phyloP scores from a whole-genome alignment of 129 eudicot genomes.

The Ambrosia trifida region DNA sequence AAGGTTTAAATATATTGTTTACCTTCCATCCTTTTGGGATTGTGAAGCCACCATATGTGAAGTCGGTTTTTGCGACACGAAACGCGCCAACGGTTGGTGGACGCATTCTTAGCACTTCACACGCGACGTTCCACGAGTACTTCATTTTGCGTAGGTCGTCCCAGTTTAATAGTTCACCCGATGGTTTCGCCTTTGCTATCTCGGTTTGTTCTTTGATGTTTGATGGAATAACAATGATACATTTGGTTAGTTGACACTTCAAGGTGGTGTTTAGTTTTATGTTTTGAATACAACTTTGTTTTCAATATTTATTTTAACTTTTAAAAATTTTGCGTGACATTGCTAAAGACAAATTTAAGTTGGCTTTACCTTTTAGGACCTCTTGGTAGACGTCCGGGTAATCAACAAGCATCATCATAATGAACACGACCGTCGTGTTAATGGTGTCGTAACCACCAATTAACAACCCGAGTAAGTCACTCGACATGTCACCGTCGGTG shows the following conservation, averaged over 20 bases:
- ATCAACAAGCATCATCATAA: constrained; percentile 46
- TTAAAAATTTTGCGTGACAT: background rate
- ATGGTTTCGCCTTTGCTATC: constrained; percentile 31
- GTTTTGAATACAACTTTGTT: background rate
- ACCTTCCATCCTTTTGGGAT: constrained; percentile 50
- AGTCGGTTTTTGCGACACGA: constrained; percentile 40
- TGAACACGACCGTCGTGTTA: constrained; percentile 45
- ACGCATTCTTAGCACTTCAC: constrained; percentile 43
- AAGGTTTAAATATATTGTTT: background rate
- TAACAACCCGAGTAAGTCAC: constrained; percentile 40
- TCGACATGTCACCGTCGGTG: constrained; percentile 40
- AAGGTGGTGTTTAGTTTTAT: no score
- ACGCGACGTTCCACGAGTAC: constrained; percentile 44
- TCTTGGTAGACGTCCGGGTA: constrained; percentile 40
- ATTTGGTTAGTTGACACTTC: background rate
- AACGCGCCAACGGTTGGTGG: constrained; percentile 47
- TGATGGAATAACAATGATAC: background rate
- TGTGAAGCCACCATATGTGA: constrained; percentile 35
- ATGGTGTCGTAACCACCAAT: constrained; percentile 48
- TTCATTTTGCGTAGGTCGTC: constrained; percentile 43
- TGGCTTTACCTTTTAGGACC: constrained; percentile 38
- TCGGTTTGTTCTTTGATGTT: constrained; percentile 39
- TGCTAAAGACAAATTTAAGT: background rate
- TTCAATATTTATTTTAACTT: background rate
- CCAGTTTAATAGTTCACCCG: constrained; percentile 30